A percentile compares a stretch with the other conserved stretches of the same genome.
These are phyloP conservation scores for Calophaca sinica DNA, from an alignment of 306 rosid species.

Conservation along the genomic window DNA sequence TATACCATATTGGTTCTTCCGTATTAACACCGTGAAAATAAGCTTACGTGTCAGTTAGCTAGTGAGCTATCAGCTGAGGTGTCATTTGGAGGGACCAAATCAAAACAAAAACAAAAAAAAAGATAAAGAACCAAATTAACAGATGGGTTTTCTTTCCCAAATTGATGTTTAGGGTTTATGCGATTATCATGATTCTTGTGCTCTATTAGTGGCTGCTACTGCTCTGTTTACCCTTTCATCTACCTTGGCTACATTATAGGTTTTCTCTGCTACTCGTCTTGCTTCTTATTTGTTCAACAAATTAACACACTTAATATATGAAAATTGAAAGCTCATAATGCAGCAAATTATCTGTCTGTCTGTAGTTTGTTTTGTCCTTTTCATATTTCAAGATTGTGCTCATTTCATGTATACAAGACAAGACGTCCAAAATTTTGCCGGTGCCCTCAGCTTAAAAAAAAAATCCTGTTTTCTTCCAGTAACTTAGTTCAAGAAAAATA, in stretches of 20 bases:
- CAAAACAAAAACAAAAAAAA: too few species aligned
- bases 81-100: too few species aligned
- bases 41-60: too few species aligned
- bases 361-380: constrained; percentile 20
- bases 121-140: too few species aligned
- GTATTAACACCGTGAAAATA: too few species aligned
- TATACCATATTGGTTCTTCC: too few species aligned
- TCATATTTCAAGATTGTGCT: background rate
- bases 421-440: constrained; percentile 1
- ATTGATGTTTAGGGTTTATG: too few species aligned
- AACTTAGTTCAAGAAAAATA: background rate
- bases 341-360: background rate
- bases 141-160: too few species aligned
- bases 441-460: background rate
- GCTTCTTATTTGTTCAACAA: constrained; percentile 74
- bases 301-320: background rate
- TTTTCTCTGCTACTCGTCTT: constrained; percentile 83
- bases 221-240: constrained; percentile 96
- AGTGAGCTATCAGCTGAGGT: too few species aligned
- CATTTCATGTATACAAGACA: background rate
- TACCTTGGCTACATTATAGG: constrained; percentile 84
- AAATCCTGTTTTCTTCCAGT: background rate
- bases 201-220: constrained; percentile 87
- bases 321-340: constrained; percentile 8
- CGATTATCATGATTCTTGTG: constrained; percentile 10